Evolutionary conservation across 2,329 filamentous ascomycete genomes (phyloP), one percentile per base, ranked within the genome.

Genomic region (Aureobasidium sp.): DNA sequence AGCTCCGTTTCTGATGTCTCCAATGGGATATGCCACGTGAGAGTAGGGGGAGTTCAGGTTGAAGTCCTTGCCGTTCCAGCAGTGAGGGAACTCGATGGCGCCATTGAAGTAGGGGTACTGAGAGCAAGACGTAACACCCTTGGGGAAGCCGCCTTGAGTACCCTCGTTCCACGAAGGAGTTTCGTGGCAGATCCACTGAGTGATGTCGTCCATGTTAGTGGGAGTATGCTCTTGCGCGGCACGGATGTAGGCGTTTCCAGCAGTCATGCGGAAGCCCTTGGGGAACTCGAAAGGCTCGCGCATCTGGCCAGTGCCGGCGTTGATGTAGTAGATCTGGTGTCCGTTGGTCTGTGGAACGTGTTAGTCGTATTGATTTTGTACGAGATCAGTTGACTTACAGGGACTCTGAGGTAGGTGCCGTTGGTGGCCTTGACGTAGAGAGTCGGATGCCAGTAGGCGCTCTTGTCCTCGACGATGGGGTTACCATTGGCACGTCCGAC

Each of bases 401-500:
- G 79, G 15, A 91, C 88, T 42, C 81, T 79, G 31, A 70, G 45
- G 72, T 85, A 82, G 54, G 80, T 81, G 59, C 82, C 82, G 65
- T 85, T 84, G 66, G 80, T 76, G 68, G 85, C 80, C 65, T 88
- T 74, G 67, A 87, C 90, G 74, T 85, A 91, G 4, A 91, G 75
- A 15, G 79, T 77, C 2, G 89, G 88, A 64, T 86, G 84, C 89
- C 89, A 92, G 78, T 93, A 92, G 73, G 87, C 87, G 68, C 82
- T 88, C 72, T 84, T 80, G 75, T 91, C 88, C 58, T 82, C 83
- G 66, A 80, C 83, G 42, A 68, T 68, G 7, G 65, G 63, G 14
- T 66, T 62, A 37, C 66, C 66, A 40, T 63, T 61, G 14, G 68
- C 68, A 57, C 61, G 62, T 24, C 65, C 66, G n/a, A 70, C 64